These are phyloP conservation scores for Chalaropsis thielavioides DNA, from an alignment of 2,329 filamentous ascomycete species.

Conservation along the genomic window DNA sequence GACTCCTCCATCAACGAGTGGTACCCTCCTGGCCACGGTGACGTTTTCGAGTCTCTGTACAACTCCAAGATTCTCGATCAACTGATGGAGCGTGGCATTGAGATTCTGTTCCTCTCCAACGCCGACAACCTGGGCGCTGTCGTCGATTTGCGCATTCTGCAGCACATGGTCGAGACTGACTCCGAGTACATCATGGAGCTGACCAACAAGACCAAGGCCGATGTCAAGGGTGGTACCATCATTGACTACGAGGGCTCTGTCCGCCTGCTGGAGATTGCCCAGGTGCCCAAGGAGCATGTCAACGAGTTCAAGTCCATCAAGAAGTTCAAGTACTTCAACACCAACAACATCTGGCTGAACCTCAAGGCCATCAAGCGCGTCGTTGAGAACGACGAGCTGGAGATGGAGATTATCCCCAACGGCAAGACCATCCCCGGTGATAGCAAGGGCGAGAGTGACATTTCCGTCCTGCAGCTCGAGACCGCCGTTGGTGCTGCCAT, in stretches of 20 bases:
- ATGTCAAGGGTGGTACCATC: conserved; percentile 99
- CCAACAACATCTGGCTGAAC: conserved; percentile 99
- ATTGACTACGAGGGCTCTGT: conserved; percentile 98
- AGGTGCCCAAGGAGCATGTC: conserved; percentile 98
- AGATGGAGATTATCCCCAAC: conserved; percentile 99
- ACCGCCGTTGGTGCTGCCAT: conserved; percentile 97
- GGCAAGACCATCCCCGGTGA: conserved; percentile 96
- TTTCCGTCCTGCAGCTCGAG: conserved; percentile 95
- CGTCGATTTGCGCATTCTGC: conserved; percentile 91
- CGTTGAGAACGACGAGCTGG: conserved; percentile 93
- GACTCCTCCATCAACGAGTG: conserved; percentile 85
- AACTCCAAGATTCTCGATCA: conserved; percentile 97
- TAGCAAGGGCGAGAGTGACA: conserved; percentile 98
- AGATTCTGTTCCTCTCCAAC: conserved; percentile 98
- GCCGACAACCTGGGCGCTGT: conserved; percentile 97
- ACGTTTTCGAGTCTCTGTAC: conserved; percentile 98
- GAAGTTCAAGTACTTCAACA: conserved; percentile 99
- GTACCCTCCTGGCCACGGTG: conserved; percentile 98
- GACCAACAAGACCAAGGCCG: conserved; percentile 99
- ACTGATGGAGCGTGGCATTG: conserved; percentile 85
- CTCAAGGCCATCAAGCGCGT: conserved; percentile 95
- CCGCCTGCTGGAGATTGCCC: conserved; percentile 92
- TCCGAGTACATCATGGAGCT: conserved; percentile 99
- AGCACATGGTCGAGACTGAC: conserved; percentile 98
- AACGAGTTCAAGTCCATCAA: conserved; percentile 99